Base-by-base conservation (phyloP, 2,329 filamentous ascomycete species). In the Aspergillus udagawae region DNA sequence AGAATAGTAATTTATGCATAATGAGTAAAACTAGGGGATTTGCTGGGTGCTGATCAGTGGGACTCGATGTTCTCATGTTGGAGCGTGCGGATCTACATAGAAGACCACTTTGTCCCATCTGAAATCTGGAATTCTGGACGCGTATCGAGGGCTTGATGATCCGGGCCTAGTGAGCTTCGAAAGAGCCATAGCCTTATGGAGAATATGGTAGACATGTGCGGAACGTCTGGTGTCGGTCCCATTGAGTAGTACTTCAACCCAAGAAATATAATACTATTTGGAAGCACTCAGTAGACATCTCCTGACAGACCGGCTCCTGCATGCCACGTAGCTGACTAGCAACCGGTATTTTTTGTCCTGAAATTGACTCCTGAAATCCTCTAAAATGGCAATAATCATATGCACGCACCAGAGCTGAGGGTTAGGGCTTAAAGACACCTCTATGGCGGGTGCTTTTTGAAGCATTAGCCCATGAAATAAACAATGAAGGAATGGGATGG, bases 41-140 rank as follows among this genome's bases (percentile, higher is more conserved):
- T 35, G 17, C 27, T 14, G 29, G 45, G 10, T 56, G 58, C 35
- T 58, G 58, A 60, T 60, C 58, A 58, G 58, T 58, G 58, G 58
- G 53, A 54, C 53, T 48, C 6, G n/a, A 35, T 20, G 25, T 29
- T 51, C 49, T 14, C 29, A 44, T 54, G 27, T 54, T 55, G 44
- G 54, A 32, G 35, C 41, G 32, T 52, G 56, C 56, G 56, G 56
- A 51, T 60, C 59, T 47, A 27, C 8, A 44, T 38, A n/a, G 21
- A 53, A 45, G 29, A 20, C 32, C 20, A n/a, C 49, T 42, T 41
- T 17, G 45, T 49, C 14, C 14, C 14, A 38, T 38, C 32, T 17
- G 32, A 7, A 38, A 2, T 3, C 32, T 38, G 32, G 12, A 35
- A 17, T 35, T 35, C 32, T 35, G 12, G 32, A 35, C 2, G 49